Conservation (phyloP, 495 filamentous ascomycete species). For the Hypoxylon lienhwacheense region DNA sequence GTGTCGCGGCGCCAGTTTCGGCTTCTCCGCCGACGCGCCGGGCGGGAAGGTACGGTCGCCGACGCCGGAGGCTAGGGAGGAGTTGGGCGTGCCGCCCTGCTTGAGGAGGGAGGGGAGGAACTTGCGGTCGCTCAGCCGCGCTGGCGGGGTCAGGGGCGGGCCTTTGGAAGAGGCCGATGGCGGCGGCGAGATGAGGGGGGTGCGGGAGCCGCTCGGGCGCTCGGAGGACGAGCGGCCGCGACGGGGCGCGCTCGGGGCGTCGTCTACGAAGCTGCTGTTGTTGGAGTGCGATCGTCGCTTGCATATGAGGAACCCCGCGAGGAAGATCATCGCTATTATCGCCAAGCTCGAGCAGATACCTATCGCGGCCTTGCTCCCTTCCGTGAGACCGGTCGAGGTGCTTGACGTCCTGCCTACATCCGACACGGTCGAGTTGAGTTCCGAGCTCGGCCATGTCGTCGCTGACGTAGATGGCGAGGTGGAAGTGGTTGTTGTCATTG, state of each 20-base stretch:
- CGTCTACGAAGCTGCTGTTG: slow-evolving; percentile 16
- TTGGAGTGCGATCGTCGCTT: slow-evolving; percentile 34
- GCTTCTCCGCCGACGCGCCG: slow-evolving; percentile 38
- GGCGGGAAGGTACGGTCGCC: slow-evolving; percentile 27
- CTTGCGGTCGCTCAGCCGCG: slow-evolving; percentile 48
- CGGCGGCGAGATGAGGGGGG: slow-evolving; percentile 45
- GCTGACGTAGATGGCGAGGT: slow-evolving; percentile 4
- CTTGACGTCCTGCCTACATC: slow-evolving; percentile 8
- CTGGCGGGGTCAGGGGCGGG: slow-evolving; percentile 43
- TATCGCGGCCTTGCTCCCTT: slow-evolving; percentile 46
- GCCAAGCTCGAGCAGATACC: slow-evolving; percentile 44
- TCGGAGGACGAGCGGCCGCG: slow-evolving; percentile 22
- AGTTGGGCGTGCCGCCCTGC: slow-evolving; percentile 35
- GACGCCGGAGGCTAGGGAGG: slow-evolving; percentile 1
- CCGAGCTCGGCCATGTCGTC: slow-evolving; percentile 16
- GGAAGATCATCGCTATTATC: slow-evolving; percentile 39
- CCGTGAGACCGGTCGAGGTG: slow-evolving; percentile 34
- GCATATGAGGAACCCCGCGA: slow-evolving; percentile 42
- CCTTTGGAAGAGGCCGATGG: slow-evolving; percentile 34
- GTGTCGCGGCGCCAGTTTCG: slow-evolving; percentile 36
- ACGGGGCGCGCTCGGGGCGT: slow-evolving; percentile 14
- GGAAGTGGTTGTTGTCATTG: slow-evolving; percentile 2
- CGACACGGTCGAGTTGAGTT: slow-evolving; percentile 16
- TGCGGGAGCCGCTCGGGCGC: slow-evolving; percentile 38
- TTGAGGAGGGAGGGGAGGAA: slow-evolving; percentile 45